Evolutionary conservation across 306 rosid genomes (phyloP), one percentile per base, ranked within the genome.

Genomic region (Biancaea sappan): DNA sequence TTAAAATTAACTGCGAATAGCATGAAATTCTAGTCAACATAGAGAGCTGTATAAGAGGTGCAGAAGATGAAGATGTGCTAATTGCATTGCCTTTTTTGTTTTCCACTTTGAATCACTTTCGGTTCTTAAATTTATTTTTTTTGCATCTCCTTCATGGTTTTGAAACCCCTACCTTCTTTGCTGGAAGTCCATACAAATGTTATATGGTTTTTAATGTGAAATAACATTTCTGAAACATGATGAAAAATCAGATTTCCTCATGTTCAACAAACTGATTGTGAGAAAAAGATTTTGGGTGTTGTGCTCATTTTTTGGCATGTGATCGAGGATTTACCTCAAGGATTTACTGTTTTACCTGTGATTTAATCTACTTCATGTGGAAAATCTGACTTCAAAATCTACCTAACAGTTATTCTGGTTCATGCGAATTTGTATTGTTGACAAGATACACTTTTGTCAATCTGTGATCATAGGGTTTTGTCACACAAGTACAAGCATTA

Each of bases 311-410:
- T 25, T 56, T 18, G 54, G 71, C 58, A 32, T 16, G 12, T 54
- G 57, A 48, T 62, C n/a, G n/a, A n/a, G n/a, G n/a, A n/a, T n/a
- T n/a, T n/a, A n/a, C n/a, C n/a, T n/a, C n/a, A 47, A 59, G 34
- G 43, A 67, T 75, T 69, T 31, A 50, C 24, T 69, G 4, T 40
- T 52, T 80, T 51, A 59, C 40, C 35, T 60, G 59, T 66, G 64
- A 15, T 34, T 58, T 48, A 57, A 26, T 73, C 54, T n/a, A n/a
- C n/a, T 68, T 52, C 44, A 24, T 60, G 41, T 74, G 66, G 29
- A 59, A 74, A 60, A 22, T 68, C 60, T 69, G 80, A 40, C 68
- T 59, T 68, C 60, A 61, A 54, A 69, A 44, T 62, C 38, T 18
- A 63, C 22, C 35, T 32, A 11, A 62, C 38, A 31, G 24, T 61